phyloP scores from a whole-genome alignment of 495 filamentous ascomycete genomes.

The Aspergillus panamensis region DNA sequence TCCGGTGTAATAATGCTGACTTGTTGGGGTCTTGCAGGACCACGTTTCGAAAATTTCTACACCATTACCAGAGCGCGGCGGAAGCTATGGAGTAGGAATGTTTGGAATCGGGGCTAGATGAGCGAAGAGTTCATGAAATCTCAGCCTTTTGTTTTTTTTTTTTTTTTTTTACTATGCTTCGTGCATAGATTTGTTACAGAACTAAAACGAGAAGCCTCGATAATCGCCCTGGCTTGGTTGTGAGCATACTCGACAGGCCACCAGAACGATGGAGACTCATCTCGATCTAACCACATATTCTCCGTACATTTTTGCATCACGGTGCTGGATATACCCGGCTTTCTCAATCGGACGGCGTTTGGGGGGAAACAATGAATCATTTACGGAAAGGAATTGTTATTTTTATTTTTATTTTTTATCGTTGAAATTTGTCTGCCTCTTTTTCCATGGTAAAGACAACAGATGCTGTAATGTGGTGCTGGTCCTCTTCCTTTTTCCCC shows the following conservation, averaged over 20 bases:
- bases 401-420: conserved; percentile 13
- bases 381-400: conserved; percentile 28
- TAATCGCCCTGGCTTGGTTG: neutral
- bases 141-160: conserved; percentile 17
- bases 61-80: conserved; percentile 41
- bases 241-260: conserved; percentile 15
- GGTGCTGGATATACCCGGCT: conserved; percentile 56
- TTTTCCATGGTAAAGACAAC: conserved; percentile 2
- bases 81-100: conserved; percentile 48
- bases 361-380: conserved; percentile 28
- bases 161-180: conserved; percentile 14
- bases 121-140: conserved; percentile 10
- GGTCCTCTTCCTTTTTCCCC: neutral
- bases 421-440: neutral
- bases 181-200: conserved; percentile 21
- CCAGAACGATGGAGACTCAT: conserved; percentile 18
- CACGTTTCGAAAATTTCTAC: conserved; percentile 45
- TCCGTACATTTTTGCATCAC: conserved; percentile 51
- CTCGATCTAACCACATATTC: conserved; percentile 28
- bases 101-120: conserved; percentile 48
- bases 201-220: conserved; percentile 13
- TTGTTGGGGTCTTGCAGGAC: conserved; percentile 29
- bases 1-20: conserved; percentile 14
- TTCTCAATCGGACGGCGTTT: conserved; percentile 48
- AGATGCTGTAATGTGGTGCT: conserved; percentile 7